These are phyloP conservation scores for Taphrina confusa DNA, from an alignment of 1,139 yeast genomes.

Conservation along the genomic window DNA sequence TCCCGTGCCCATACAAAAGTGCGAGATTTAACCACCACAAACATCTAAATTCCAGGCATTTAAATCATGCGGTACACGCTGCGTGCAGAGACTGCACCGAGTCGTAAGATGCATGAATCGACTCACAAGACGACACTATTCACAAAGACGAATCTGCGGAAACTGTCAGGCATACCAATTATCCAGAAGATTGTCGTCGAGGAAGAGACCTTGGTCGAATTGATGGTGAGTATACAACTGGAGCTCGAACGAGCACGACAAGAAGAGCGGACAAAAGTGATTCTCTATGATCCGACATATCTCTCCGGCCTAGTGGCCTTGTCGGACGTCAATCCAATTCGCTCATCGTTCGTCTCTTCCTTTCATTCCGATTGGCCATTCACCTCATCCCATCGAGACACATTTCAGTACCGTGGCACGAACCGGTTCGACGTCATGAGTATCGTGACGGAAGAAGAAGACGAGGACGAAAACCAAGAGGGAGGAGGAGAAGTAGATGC, in stretches of 20 bases:
- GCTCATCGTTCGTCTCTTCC: not conserved
- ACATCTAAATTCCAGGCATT: not conserved
- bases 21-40: not conserved
- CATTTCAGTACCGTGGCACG: not conserved
- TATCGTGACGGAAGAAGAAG: not conserved
- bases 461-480: not conserved
- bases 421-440: conserved; percentile 1
- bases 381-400: no score
- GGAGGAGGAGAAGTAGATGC: not conserved
- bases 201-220: conserved; percentile 1
- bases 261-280: not conserved
- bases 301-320: conserved; percentile 4
- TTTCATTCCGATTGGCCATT: not conserved
- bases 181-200: not conserved
- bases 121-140: no score
- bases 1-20: not conserved
- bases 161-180: conserved; percentile 2
- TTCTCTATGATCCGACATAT: conserved; percentile 5
- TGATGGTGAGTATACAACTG: conserved; percentile 12
- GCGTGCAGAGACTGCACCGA: not conserved
- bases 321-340: not conserved
- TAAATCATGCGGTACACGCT: not conserved
- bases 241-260: conserved; percentile 3
- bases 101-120: no score
- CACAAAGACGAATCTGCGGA: not conserved